phyloP scores from a whole-genome alignment of 352 stramenopile species.

The Phytophthora pisi region DNA sequence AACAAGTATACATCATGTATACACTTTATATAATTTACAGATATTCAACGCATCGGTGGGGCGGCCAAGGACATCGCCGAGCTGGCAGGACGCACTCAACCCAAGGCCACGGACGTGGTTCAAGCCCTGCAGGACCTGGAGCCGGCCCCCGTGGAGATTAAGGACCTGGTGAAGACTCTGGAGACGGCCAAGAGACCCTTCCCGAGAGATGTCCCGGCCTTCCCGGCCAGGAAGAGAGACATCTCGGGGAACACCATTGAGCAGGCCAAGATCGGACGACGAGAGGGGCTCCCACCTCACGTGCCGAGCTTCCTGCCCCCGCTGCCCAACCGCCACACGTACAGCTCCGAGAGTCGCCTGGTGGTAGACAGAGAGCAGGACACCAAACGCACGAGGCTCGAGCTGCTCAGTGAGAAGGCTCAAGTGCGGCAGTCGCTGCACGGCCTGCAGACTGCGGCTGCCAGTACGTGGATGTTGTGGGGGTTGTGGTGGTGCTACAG shows the following conservation, averaged over 20 bases:
- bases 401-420: constrained; percentile 63
- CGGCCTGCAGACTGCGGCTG: constrained; percentile 46
- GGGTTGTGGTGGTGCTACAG: not conserved
- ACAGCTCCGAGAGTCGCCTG: constrained; percentile 56
- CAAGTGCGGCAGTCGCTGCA: constrained; percentile 67
- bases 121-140: constrained; percentile 58
- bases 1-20: constrained; percentile 4
- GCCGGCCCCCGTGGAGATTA: constrained; percentile 45
- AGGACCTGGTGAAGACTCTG: constrained; percentile 57
- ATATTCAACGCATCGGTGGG: constrained; percentile 59
- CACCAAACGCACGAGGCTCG: constrained; percentile 54
- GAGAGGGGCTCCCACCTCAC: constrained; percentile 53
- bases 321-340: constrained; percentile 63
- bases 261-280: constrained; percentile 60
- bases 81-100: constrained; percentile 55
- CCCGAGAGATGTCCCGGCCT: constrained; percentile 55
- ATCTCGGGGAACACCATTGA: constrained; percentile 53
- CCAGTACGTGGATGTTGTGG: constrained; percentile 36
- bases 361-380: constrained; percentile 65
- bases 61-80: constrained; percentile 61
- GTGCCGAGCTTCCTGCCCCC: constrained; percentile 59
- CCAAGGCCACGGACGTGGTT: constrained; percentile 51
- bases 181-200: constrained; percentile 61
- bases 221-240: constrained; percentile 60
- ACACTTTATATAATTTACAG: constrained; percentile 15